Conservation (phyloP, 1,139 yeast genomes). For the Diutina neorugosa region DNA sequence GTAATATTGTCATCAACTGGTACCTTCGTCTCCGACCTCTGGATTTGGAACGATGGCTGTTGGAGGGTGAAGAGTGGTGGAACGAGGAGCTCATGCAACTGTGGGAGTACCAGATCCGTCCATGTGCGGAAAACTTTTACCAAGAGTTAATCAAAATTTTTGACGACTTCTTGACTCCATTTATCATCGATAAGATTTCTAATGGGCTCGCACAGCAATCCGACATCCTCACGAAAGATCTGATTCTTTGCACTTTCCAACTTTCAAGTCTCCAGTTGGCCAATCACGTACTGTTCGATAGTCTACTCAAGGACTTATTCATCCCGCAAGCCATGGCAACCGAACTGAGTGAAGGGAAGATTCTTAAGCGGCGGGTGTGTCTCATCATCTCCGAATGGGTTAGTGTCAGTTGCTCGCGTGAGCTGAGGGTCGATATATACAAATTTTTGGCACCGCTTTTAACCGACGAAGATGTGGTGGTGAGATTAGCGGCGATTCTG, state of each 20-base stretch:
- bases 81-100: constrained; percentile 66
- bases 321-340: constrained; percentile 49
- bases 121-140: constrained; percentile 80
- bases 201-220: constrained; percentile 27
- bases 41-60: constrained; percentile 71
- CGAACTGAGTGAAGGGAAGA: constrained; percentile 35
- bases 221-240: constrained; percentile 59
- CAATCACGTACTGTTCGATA: constrained; percentile 53
- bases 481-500: constrained; percentile 63
- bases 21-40: constrained; percentile 61
- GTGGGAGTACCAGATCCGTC: constrained; percentile 78
- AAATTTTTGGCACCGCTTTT: constrained; percentile 33
- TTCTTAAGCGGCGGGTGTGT: constrained; percentile 70
- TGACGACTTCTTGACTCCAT: constrained; percentile 47
- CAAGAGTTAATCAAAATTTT: constrained; percentile 61
- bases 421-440: constrained; percentile 49
- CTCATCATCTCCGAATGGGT: constrained; percentile 76
- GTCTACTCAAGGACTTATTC: constrained; percentile 42
- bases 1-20: constrained; percentile 58
- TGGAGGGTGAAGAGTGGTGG: constrained; percentile 90
- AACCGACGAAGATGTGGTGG: constrained; percentile 56
- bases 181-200: constrained; percentile 53
- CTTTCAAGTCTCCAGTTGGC: constrained; percentile 57
- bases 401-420: constrained; percentile 47
- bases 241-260: constrained; percentile 73